These are phyloP conservation scores for Agaricus blazei DNA, from an alignment of 768 basidiomycete genomes.

Conservation along the genomic window DNA sequence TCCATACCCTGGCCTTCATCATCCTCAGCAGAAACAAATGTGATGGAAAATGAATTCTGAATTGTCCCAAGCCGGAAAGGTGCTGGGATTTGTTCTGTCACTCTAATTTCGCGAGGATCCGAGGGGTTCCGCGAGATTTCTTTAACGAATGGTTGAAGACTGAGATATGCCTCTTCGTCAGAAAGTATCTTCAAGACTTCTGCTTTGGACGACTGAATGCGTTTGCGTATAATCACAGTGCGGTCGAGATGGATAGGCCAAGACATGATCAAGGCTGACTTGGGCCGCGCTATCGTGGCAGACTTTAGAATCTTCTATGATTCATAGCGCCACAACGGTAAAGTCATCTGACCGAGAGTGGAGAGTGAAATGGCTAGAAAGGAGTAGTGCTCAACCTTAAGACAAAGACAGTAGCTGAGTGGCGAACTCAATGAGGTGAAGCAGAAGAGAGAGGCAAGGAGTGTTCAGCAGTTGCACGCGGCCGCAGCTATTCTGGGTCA, in stretches of 20 bases:
- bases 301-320: too few species aligned
- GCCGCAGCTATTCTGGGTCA: too few species aligned
- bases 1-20: conserved; percentile 16
- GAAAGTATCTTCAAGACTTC: conserved; percentile 5
- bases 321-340: too few species aligned
- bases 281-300: too few species aligned
- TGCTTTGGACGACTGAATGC: conserved; percentile 12
- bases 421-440: too few species aligned
- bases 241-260: conserved; percentile 27
- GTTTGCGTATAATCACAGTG: conserved; percentile 18
- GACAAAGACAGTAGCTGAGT: too few species aligned
- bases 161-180: neutral
- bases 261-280: conserved; percentile 13
- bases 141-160: conserved; percentile 6
- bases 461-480: too few species aligned
- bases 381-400: too few species aligned
- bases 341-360: too few species aligned
- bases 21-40: conserved; percentile 5
- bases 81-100: neutral
- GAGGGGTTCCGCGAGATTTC: neutral
- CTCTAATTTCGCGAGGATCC: conserved; percentile 1
- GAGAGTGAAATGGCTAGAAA: too few species aligned
- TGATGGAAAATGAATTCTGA: neutral
- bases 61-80: neutral
- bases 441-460: too few species aligned